A percentile compares a stretch with the other conserved stretches of the same genome.
Evolutionary conservation across 192 early-diverging fungal genomes (phyloP).

Genomic region (Funneliformis mosseae): DNA sequence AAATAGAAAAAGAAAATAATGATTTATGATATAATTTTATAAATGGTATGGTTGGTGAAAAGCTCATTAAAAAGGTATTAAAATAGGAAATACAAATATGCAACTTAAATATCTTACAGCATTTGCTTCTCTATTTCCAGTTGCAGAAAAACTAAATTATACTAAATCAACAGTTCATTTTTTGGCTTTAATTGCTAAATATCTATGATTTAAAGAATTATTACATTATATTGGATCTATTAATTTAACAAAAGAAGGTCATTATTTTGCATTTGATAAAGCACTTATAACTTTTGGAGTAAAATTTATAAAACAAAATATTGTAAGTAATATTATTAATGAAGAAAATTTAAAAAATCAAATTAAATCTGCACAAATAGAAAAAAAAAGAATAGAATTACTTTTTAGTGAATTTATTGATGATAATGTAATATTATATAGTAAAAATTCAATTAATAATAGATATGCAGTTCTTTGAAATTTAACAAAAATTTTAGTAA

Average conservation of each 20-base stretch:
- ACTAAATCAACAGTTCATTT: background rate
- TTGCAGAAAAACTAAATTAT: background rate
- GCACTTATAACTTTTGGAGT: background rate
- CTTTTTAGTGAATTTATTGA: conserved; percentile 10
- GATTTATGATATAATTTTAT: conserved; percentile 14
- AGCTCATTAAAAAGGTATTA: conserved; percentile 7
- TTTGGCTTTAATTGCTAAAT: background rate
- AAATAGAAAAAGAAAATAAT: background rate
- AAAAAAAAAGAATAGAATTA: background rate
- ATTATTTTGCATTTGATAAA: conserved; percentile 23
- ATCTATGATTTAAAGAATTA: background rate
- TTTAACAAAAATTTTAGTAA: too few relatives aligned
- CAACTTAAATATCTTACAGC: background rate
- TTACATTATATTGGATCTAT: background rate
- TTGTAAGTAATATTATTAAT: too few relatives aligned
- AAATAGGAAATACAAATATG: background rate
- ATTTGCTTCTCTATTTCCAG: conserved; percentile 27
- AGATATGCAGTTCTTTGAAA: background rate
- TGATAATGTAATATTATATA: background rate
- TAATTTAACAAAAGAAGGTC: conserved; percentile 14
- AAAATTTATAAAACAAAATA: conserved; percentile 23
- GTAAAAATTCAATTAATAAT: background rate
- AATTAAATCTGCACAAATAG: background rate
- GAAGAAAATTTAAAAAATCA: background rate
- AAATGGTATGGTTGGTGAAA: conserved; percentile 8